Base-by-base conservation (phyloP, 768 basidiomycete genomes). In the Suillus spraguei region DNA sequence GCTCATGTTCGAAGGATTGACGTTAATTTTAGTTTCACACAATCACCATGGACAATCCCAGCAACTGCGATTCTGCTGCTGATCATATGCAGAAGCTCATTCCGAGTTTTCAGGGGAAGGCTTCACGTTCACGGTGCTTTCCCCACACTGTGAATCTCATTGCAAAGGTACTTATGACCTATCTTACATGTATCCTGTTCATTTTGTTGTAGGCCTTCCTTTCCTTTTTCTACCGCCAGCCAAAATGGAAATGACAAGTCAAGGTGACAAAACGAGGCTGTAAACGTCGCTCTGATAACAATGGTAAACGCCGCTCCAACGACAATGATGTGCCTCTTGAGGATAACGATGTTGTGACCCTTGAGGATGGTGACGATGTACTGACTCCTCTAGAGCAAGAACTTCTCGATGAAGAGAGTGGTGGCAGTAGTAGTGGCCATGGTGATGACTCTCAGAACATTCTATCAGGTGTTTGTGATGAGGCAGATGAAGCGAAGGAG, bases 91-190 rank as follows among this genome's bases (percentile, higher is more conserved):
- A 63, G 6, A 33, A 64, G 8, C 35, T 62, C 5, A 64, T 77
- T 17, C 69, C 71, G 28, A 59, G 53, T 2, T 78, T 75, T 62
- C 60, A 64, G 0, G 74, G 76, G 0, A 55, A 38, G 24, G 47
- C 59, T 5, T 55, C 62, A 2, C 66, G 68, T 13, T 59, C 67
- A 2, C 63, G 69, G 1, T 78, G 77, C 65, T 64, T 75, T 32
- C 69, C 71, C 17, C 76, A 77, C 54, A 74, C 72, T 55, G 22
- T 77, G 9, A 76, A 78, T 64, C 64, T 78, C 4, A 69, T 76
- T 60, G 75, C 73, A 20, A 76, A 78, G 69, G 76, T 75, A 60
- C 7, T 3, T 16, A 32, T 8, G 10, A 28, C 28, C 22, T 4
- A 32, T 4, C 3, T 32, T 17, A 14, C 49, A 50, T 24, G 11